Evolutionary conservation across 2,329 filamentous ascomycete genomes (phyloP).

Genomic region (Fusarium cyanostomum): DNA sequence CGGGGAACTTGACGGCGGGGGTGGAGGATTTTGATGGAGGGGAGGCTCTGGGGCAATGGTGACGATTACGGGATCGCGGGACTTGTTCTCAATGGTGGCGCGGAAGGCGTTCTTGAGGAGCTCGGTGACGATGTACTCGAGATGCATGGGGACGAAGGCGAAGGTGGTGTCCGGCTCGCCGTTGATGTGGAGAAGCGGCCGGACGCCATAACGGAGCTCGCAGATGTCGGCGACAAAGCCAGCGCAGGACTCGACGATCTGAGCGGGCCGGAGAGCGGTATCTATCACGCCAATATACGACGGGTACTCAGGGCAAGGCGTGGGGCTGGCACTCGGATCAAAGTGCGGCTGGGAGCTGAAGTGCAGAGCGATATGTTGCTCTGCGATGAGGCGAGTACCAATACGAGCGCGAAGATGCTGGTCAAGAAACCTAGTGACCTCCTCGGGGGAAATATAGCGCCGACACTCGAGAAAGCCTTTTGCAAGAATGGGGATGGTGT

Average conservation of each 20-base stretch:
- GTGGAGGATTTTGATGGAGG: conserved; percentile 41
- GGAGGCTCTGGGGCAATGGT: conserved; percentile 82
- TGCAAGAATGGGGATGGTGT: conserved; percentile 93
- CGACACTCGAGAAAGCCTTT: conserved; percentile 92
- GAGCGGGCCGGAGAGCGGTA: conserved; percentile 83
- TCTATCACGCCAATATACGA: conserved; percentile 96
- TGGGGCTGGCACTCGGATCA: conserved; percentile 61
- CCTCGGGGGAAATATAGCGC: conserved; percentile 82
- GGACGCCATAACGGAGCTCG: conserved; percentile 92
- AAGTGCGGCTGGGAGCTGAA: conserved; percentile 75
- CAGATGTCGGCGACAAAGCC: conserved; percentile 95
- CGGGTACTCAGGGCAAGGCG: conserved; percentile 60
- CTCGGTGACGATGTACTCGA: conserved; percentile 97
- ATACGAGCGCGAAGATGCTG: conserved; percentile 94
- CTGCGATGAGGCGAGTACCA: conserved; percentile 90
- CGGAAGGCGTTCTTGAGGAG: conserved; percentile 97
- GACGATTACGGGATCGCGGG: conserved; percentile 84
- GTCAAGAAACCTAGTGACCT: conserved; percentile 93
- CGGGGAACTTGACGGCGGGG: conserved; percentile 43
- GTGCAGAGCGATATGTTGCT: conserved; percentile 96
- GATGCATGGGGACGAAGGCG: conserved; percentile 92
- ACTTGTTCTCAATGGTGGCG: conserved; percentile 87
- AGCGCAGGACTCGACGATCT: conserved; percentile 84
- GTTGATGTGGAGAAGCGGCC: conserved; percentile 81
- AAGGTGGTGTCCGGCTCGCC: conserved; percentile 90